Percentiles rank a stretch among this genome's conserved stretches.
Evolutionary conservation across 192 early-diverging fungal species (phyloP).

Genomic region (Coemansia sp.): DNA sequence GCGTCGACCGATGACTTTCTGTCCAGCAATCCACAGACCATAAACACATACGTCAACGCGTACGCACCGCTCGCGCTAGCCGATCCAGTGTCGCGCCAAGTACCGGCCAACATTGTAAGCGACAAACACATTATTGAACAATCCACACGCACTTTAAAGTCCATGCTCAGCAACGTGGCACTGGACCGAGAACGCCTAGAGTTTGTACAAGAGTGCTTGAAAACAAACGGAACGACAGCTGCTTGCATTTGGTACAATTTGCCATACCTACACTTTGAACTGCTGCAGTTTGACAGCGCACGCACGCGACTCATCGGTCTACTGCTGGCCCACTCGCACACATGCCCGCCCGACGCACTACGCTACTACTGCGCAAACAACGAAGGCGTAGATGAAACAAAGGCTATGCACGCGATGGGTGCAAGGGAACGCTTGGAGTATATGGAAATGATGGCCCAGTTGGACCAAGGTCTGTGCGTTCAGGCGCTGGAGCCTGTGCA

Average conservation of each 20-base stretch:
- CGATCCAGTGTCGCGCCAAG: not conserved
- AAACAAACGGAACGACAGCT: constrained; percentile 22
- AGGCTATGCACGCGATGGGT: not conserved
- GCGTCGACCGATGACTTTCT: constrained; percentile 12
- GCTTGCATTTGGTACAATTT: constrained; percentile 37
- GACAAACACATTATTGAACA: constrained; percentile 11
- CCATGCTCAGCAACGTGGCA: constrained; percentile 13
- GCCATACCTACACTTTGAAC: constrained; percentile 36
- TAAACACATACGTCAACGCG: constrained; percentile 33
- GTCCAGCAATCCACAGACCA: constrained; percentile 4
- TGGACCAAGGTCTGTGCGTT: not conserved
- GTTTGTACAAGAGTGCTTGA: constrained; percentile 22
- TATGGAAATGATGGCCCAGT: not conserved
- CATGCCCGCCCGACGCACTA: constrained; percentile 30
- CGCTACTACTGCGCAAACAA: not conserved
- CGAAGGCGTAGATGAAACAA: not conserved
- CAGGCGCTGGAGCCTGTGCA: constrained; percentile 14
- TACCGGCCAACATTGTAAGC: not conserved
- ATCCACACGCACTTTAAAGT: constrained; percentile 11
- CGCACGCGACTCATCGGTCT: constrained; percentile 31
- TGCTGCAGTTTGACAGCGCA: constrained; percentile 32
- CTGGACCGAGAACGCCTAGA: constrained; percentile 43
- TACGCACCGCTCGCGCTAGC: constrained; percentile 9
- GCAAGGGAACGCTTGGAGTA: constrained; percentile 18
- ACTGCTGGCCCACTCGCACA: constrained; percentile 23